These are phyloP conservation scores for Anastatica hierochuntica DNA, from an alignment of 345 rosid species.

Conservation along the genomic window DNA sequence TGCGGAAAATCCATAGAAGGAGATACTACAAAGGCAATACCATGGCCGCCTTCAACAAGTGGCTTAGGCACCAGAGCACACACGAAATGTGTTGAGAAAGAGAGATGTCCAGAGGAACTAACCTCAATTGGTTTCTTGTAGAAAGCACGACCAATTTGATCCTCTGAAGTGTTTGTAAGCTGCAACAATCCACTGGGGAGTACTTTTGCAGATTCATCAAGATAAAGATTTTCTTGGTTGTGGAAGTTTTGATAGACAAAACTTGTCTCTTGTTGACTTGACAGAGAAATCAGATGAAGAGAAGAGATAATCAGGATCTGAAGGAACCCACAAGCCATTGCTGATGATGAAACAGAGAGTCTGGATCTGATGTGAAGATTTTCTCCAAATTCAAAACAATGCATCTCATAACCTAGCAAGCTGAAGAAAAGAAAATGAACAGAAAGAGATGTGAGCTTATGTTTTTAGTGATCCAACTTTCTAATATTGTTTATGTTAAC, in stretches of 20 bases:
- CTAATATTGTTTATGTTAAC: neutral
- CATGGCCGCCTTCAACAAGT: too few species aligned
- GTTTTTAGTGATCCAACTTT: neutral
- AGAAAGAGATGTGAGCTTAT: neutral
- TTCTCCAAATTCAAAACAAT: too few species aligned
- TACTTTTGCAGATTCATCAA: slow-evolving; percentile 29
- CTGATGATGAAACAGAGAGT: slow-evolving; percentile 17
- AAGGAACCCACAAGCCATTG: slow-evolving; percentile 12
- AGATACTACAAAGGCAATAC: too few species aligned
- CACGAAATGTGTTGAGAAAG: too few species aligned
- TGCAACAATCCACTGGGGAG: slow-evolving; percentile 35
- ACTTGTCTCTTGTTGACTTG: slow-evolving; percentile 23
- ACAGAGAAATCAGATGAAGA: slow-evolving; percentile 15
- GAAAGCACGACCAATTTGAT: slow-evolving; percentile 41
- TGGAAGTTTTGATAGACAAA: slow-evolving; percentile 40
- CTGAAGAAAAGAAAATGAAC: neutral
- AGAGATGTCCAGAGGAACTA: slow-evolving; percentile 20
- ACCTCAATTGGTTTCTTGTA: slow-evolving; percentile 30
- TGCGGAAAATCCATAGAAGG: too few species aligned
- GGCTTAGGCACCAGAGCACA: too few species aligned
- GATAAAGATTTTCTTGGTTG: slow-evolving; percentile 15
- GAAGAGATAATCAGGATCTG: slow-evolving; percentile 13
- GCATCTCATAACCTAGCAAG: neutral
- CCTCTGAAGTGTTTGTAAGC: slow-evolving; percentile 35
- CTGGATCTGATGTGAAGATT: slow-evolving; percentile 11